These are phyloP conservation scores for Asterionellopsis glacialis DNA, from an alignment of 108 stramenopile species.

Conservation along the genomic window DNA sequence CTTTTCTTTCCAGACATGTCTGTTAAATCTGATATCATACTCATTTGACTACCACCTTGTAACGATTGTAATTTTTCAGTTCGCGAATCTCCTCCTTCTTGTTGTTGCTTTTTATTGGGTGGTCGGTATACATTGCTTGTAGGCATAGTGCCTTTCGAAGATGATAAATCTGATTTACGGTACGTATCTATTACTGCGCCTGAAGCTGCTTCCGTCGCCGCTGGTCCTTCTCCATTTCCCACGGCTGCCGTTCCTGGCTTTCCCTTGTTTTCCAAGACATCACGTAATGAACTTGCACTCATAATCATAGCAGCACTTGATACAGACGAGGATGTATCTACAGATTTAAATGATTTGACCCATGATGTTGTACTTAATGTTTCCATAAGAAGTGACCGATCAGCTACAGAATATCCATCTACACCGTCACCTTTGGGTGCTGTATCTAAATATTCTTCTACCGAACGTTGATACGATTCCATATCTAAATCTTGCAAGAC, in stretches of 20 bases:
- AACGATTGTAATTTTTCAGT: no score
- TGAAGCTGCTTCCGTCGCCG: background rate
- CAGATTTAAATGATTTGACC: conserved; percentile 1
- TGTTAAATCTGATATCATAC: no score
- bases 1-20: no score
- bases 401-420: conserved; percentile 5
- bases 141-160: no score
- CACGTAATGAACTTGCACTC: conserved; percentile 1
- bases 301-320: conserved; percentile 3
- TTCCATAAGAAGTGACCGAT: conserved; percentile 4
- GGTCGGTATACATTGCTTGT: no score
- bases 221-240: no score
- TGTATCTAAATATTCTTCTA: conserved; percentile 3
- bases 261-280: background rate
- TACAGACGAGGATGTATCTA: background rate
- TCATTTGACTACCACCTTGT: no score
- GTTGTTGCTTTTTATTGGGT: no score
- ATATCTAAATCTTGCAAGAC: conserved; percentile 1
- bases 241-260: background rate
- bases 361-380: conserved; percentile 2
- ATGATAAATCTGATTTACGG: no score
- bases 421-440: background rate
- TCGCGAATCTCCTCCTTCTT: no score
- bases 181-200: background rate
- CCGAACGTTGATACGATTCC: conserved; percentile 1